These are phyloP conservation scores for Malus sieversii DNA, from an alignment of 306 rosid genomes.

Conservation along the genomic window DNA sequence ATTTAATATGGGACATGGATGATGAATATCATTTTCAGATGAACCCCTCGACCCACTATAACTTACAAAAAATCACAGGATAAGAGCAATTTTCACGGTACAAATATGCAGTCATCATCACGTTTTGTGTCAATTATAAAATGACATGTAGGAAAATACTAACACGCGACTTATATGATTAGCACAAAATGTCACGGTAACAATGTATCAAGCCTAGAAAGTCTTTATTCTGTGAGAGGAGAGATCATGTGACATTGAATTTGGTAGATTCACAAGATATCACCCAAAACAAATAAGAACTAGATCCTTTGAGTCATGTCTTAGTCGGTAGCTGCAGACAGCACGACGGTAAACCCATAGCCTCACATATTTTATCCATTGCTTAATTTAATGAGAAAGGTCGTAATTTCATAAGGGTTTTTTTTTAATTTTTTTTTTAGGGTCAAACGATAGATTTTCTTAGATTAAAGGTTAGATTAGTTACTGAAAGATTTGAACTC, in stretches of 20 bases:
- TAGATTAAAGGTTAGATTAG: fast-evolving
- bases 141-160: not conserved
- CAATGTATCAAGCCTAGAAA: not conserved
- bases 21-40: not conserved
- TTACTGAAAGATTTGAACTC: fast-evolving
- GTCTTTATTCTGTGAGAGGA: not conserved
- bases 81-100: no score
- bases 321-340: not conserved
- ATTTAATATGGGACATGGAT: not conserved
- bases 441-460: no score
- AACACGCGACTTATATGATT: not conserved
- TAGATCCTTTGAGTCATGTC: not conserved
- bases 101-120: not conserved
- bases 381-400: no score
- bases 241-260: not conserved
- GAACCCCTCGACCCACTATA: not conserved
- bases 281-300: no score
- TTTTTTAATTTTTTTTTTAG: no score
- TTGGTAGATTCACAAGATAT: not conserved
- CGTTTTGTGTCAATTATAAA: no score
- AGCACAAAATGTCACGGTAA: fast-evolving
- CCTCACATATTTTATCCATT: not conserved
- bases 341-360: not conserved
- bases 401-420: no score
- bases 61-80: not conserved